Conservation (phyloP, 371 early-diverging fungal genomes). For the Spraguea lophii region DNA sequence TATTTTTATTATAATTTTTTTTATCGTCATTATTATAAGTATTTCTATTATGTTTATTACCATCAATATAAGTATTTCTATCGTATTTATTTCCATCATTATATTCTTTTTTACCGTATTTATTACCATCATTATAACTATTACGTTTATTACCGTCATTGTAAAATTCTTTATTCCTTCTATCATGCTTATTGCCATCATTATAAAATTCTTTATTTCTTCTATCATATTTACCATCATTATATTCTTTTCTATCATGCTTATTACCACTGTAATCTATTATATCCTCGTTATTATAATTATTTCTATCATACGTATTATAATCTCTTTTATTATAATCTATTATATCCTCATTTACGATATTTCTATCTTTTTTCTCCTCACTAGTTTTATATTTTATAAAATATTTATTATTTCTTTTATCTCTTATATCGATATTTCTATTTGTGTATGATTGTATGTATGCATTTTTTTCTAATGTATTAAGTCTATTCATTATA, state of each 20-base stretch:
- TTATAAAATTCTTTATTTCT: background rate
- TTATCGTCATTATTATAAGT: background rate
- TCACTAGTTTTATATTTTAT: conserved; percentile 5
- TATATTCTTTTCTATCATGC: background rate
- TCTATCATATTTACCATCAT: background rate
- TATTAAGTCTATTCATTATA: background rate
- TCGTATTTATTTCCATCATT: background rate
- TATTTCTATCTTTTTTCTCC: background rate
- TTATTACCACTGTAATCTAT: background rate
- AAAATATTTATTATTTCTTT: no score
- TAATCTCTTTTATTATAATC: background rate
- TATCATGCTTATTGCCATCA: background rate
- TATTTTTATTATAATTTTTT: background rate
- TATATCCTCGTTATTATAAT: background rate
- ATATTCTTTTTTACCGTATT: background rate
- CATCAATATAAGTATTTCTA: background rate
- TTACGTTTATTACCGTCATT: background rate
- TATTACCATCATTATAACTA: background rate
- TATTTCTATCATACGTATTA: background rate
- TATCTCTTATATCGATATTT: conserved; percentile 11
- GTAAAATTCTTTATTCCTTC: background rate
- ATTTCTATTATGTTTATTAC: background rate
- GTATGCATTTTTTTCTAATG: background rate
- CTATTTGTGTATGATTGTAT: conserved; percentile 3
- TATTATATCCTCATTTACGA: background rate